Conservation (phyloP, 2,329 filamentous ascomycete genomes). For the Akanthomyces lecanii region DNA sequence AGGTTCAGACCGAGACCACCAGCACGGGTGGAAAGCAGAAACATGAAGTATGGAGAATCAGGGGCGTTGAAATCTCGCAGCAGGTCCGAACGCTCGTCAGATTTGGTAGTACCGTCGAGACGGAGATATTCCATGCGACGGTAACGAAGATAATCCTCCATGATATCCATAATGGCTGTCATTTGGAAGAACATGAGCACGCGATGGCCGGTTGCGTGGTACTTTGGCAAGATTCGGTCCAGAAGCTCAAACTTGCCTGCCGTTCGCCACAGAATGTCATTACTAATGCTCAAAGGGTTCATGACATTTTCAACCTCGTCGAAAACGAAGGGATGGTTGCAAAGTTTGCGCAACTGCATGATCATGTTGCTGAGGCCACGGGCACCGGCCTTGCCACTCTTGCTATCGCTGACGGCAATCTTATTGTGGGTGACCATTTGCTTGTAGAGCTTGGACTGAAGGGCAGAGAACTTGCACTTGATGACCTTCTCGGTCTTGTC, state of each 20-base stretch:
- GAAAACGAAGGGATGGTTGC: slow-evolving; percentile 98
- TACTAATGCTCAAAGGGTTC: slow-evolving; percentile 83
- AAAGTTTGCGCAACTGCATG: slow-evolving; percentile 97
- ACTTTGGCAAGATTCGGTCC: slow-evolving; percentile 89
- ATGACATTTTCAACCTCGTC: slow-evolving; percentile 97
- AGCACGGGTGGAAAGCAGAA: slow-evolving; percentile 95
- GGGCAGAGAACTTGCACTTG: slow-evolving; percentile 95
- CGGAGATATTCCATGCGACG: slow-evolving; percentile 82
- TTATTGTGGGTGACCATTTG: slow-evolving; percentile 96
- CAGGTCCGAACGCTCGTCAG: slow-evolving; percentile 91
- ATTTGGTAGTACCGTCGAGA: slow-evolving; percentile 94
- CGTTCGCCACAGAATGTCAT: slow-evolving; percentile 92
- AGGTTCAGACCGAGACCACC: slow-evolving; percentile 96
- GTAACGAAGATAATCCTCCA: slow-evolving; percentile 94
- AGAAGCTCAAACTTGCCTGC: slow-evolving; percentile 96
- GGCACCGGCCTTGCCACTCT: slow-evolving; percentile 89
- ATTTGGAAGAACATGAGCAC: slow-evolving; percentile 99
- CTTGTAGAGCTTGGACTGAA: slow-evolving; percentile 93
- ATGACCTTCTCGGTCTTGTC: slow-evolving; percentile 99
- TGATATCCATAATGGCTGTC: slow-evolving; percentile 99
- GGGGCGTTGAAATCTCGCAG: slow-evolving; percentile 86
- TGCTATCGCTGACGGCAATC: slow-evolving; percentile 89
- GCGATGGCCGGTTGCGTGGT: slow-evolving; percentile 83
- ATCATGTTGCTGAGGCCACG: slow-evolving; percentile 99
- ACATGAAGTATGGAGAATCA: slow-evolving; percentile 91